Evolutionary conservation across 148 eudicot species (phyloP).

Genomic region (Rhododendron kiyosumense): DNA sequence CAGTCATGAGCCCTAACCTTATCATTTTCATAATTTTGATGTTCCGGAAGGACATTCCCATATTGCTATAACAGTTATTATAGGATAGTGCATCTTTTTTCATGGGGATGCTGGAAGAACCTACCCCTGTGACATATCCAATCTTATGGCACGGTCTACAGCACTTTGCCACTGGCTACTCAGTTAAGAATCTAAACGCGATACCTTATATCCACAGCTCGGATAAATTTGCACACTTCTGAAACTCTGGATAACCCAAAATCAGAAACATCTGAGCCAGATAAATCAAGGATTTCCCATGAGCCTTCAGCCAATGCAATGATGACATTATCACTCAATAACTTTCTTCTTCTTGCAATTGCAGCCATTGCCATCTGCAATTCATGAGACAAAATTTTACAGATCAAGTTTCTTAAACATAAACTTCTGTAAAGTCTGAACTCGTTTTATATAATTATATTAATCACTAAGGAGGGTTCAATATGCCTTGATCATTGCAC

Average conservation of each 20-base stretch:
- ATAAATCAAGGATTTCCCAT: constrained; percentile 78
- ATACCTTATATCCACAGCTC: constrained; percentile 90
- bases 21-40: neutral
- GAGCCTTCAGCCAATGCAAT: constrained; percentile 70
- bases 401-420: neutral
- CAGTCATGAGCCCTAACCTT: neutral
- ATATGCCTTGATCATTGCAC: neutral
- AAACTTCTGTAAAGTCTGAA: neutral
- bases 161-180: neutral
- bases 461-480: neutral
- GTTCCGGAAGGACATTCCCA: neutral
- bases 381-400: constrained; percentile 1
- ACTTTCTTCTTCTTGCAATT: constrained; percentile 76
- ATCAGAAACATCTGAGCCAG: constrained; percentile 81
- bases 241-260: constrained; percentile 63
- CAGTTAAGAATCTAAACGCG: neutral
- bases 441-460: neutral
- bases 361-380: constrained; percentile 73
- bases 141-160: neutral
- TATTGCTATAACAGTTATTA: neutral
- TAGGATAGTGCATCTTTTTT: neutral
- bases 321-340: constrained; percentile 61
- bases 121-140: neutral
- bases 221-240: constrained; percentile 49
- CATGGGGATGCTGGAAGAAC: neutral